Base-by-base conservation (phyloP, 2,329 filamentous ascomycete genomes). In the Sporothrix euskadiensis region DNA sequence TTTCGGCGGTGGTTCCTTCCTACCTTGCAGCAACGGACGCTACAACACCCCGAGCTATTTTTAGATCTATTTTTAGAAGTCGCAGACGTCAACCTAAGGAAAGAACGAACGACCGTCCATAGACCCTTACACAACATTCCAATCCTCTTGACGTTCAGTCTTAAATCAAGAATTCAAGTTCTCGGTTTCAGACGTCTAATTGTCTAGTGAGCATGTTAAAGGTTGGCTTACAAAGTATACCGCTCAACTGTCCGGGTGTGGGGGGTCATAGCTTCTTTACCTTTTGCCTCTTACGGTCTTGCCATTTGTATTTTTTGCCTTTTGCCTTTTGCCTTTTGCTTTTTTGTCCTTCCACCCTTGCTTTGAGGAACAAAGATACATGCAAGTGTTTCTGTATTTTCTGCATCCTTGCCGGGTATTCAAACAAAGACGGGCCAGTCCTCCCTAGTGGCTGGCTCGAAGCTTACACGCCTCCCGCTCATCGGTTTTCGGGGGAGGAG, bases 61-160 rank as follows among this genome's bases (percentile, higher is more conserved):
- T 68, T 49, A 52, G 54, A 30, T 69, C 65, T 73, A 69, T 73
- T 63, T 73, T 72, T 69, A 68, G 71, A 72, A 12, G 19, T 49
- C 26, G 14, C 63, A 65, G 35, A 22, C 57, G 16, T 61, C 57
- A 61, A 61, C 30, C 57, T 32, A 61, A 6, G 10, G 44, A 8
- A 22, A 56, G n/a, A 56, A 30, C 52, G 22, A 35, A 44, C 44
- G 22, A 68, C 41, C 47, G 3, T 47, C 19, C 26, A 22, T 26
- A 39, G 35, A 47, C n/a, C 39, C 10, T 39, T 30, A 10, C 10
- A 8, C n/a, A 22, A 39, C n/a, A 44, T 44, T 26, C 61, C 57
- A 9, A 41, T 12, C 56, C 19, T 44, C 30, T 47, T 22, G 16
- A 12, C 61, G 39, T 65, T 39, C 10, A 22, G 39, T 47, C 61